Conservation (phyloP, 148 eudicot genomes). For the Polygonum aviculare region DNA sequence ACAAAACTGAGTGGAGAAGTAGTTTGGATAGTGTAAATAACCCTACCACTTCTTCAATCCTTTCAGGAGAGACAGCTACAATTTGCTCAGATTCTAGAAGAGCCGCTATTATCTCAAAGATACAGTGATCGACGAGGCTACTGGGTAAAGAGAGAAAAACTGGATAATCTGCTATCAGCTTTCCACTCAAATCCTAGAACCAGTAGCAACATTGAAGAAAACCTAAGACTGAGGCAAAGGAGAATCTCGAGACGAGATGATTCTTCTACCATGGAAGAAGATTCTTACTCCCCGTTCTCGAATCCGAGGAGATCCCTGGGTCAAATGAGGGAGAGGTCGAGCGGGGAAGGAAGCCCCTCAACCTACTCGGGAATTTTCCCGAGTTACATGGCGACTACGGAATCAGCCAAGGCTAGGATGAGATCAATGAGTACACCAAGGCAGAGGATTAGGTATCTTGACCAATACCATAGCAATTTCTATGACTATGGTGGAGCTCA, state of each 20-base stretch:
- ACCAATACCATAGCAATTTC: slow-evolving; percentile 14
- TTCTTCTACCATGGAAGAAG: slow-evolving; percentile 16
- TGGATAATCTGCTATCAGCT: slow-evolving; percentile 15
- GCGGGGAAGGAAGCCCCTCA: slow-evolving; percentile 29
- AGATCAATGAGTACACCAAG: slow-evolving; percentile 75
- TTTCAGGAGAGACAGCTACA: slow-evolving; percentile 51
- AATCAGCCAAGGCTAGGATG: slow-evolving; percentile 75
- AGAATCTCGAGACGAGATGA: slow-evolving; percentile 22
- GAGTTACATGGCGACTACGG: slow-evolving; percentile 69
- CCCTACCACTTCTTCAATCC: not conserved
- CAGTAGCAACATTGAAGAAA: slow-evolving; percentile 16
- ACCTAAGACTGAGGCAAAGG: slow-evolving; percentile 18
- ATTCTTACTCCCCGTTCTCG: slow-evolving; percentile 38
- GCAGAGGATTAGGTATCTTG: slow-evolving; percentile 38
- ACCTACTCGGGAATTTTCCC: slow-evolving; percentile 33
- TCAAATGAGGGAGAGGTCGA: slow-evolving; percentile 29
- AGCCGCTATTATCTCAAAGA: slow-evolving; percentile 15
- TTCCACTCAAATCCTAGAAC: slow-evolving; percentile 16
- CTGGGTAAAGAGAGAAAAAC: slow-evolving; percentile 26
- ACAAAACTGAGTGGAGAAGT: not conserved
- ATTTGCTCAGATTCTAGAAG: slow-evolving; percentile 33
- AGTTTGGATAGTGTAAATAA: not conserved
- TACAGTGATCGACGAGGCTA: slow-evolving; percentile 22
- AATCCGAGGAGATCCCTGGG: slow-evolving; percentile 66
- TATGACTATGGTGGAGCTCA: slow-evolving; percentile 17